Evolutionary conservation across 2,329 filamentous ascomycete species (phyloP).

Genomic region (Exophiala dermatitidis): DNA sequence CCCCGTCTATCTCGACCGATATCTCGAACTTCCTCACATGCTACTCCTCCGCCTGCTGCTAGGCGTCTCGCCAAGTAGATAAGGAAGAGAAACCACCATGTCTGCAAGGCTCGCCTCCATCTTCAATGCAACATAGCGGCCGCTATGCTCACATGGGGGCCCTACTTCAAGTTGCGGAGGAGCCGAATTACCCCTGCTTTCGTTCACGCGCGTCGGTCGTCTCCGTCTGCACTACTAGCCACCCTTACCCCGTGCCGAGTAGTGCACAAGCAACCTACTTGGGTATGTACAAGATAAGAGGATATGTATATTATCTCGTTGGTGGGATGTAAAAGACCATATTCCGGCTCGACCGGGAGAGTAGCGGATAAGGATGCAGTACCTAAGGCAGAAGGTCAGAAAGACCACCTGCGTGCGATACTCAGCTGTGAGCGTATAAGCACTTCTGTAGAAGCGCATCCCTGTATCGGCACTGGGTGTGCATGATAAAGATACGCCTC

Average conservation of each 20-base stretch:
- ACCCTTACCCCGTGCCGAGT: background rate
- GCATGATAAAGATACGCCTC: no score
- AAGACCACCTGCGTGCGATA: no score
- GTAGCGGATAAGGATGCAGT: no score
- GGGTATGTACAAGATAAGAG: no score
- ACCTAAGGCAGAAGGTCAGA: no score
- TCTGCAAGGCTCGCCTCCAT: constrained; percentile 1
- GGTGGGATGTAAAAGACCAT: no score
- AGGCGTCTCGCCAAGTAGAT: background rate
- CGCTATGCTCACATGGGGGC: background rate
- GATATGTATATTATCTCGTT: no score
- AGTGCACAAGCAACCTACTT: no score
- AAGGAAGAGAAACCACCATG: background rate
- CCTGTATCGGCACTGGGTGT: no score
- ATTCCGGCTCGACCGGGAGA: no score
- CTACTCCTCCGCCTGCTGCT: background rate
- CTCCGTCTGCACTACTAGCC: constrained; percentile 9
- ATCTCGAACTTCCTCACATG: background rate
- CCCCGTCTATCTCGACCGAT: background rate
- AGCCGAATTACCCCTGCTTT: background rate
- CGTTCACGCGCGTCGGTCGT: constrained; percentile 17
- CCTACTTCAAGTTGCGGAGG: background rate
- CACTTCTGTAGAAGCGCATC: no score
- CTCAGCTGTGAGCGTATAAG: no score
- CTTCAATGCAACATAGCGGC: constrained; percentile 2